A percentile compares a stretch with the other conserved stretches of the same genome.
Conservation (phyloP, 225 moss, liverwort and hornwort genomes). For the Neckera pumila region DNA sequence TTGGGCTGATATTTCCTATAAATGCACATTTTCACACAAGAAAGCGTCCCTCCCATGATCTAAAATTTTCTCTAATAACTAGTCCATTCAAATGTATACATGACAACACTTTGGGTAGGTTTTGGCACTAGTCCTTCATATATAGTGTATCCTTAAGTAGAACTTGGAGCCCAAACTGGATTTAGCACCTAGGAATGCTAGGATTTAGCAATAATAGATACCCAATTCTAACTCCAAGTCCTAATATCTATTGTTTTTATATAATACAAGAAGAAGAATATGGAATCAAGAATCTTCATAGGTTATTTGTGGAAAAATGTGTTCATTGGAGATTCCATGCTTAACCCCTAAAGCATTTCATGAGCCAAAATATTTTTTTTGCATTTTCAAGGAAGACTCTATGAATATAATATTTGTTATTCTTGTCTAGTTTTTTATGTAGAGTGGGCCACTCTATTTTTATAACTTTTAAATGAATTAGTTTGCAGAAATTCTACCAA, state of each 20-base stretch:
- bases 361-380: background rate
- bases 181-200: background rate
- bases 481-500: background rate
- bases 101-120: background rate
- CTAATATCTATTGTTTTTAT: background rate
- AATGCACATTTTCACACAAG: too few relatives aligned
- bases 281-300: background rate
- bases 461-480: background rate
- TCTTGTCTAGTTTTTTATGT: background rate
- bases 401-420: background rate
- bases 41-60: too few relatives aligned
- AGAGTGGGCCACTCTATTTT: background rate
- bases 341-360: background rate
- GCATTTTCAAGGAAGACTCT: too few relatives aligned
- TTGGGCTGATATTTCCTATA: too few relatives aligned
- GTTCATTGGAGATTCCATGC: background rate
- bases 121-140: too few relatives aligned
- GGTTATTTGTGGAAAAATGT: background rate
- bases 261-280: background rate
- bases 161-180: rapidly evolving
- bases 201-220: background rate
- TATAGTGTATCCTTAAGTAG: background rate
- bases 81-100: background rate
- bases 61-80: too few relatives aligned
- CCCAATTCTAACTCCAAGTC: rapidly evolving